Evolutionary conservation across 495 filamentous ascomycete species (phyloP).

Genomic region (Achaetomiella virescens): DNA sequence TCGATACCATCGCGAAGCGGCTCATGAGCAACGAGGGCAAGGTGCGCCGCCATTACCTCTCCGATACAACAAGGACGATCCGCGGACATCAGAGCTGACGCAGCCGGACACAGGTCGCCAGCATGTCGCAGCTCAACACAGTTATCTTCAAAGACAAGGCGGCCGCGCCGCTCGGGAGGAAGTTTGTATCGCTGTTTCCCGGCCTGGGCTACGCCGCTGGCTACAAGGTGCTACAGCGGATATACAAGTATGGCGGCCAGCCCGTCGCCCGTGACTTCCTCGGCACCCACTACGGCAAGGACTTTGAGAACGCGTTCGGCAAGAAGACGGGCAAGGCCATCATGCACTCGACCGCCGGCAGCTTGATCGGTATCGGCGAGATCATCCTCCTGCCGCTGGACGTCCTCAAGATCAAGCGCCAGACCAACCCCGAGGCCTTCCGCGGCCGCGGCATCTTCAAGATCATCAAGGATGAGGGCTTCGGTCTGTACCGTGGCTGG

Average conservation of each 20-base stretch:
- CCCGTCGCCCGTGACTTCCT: slow-evolving; percentile 92
- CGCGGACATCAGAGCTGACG: background rate
- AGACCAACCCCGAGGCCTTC: slow-evolving; percentile 99
- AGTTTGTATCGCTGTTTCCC: slow-evolving; percentile 94
- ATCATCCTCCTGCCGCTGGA: slow-evolving; percentile 92
- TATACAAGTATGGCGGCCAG: slow-evolving; percentile 99
- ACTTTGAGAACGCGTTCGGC: slow-evolving; percentile 86
- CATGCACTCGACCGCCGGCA: slow-evolving; percentile 93
- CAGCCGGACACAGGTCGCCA: slow-evolving; percentile 51
- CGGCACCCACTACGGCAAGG: slow-evolving; percentile 66
- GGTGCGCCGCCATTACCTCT: slow-evolving; percentile 34
- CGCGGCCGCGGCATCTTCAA: slow-evolving; percentile 82
- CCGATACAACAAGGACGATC: slow-evolving; percentile 22
- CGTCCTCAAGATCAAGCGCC: slow-evolving; percentile 98
- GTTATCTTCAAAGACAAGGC: slow-evolving; percentile 95
- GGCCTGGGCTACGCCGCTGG: slow-evolving; percentile 95
- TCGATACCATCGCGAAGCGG: slow-evolving; percentile 96
- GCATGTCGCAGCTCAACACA: slow-evolving; percentile 59
- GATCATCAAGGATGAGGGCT: slow-evolving; percentile 90
- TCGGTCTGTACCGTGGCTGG: slow-evolving; percentile 92
- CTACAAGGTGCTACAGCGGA: slow-evolving; percentile 94
- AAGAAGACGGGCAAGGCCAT: slow-evolving; percentile 97
- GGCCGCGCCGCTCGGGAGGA: slow-evolving; percentile 55
- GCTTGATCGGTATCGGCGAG: slow-evolving; percentile 93
- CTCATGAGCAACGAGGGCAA: slow-evolving; percentile 96